Evolutionary conservation across 306 rosid species (phyloP).

Genomic region (Prinsepia uniflora): DNA sequence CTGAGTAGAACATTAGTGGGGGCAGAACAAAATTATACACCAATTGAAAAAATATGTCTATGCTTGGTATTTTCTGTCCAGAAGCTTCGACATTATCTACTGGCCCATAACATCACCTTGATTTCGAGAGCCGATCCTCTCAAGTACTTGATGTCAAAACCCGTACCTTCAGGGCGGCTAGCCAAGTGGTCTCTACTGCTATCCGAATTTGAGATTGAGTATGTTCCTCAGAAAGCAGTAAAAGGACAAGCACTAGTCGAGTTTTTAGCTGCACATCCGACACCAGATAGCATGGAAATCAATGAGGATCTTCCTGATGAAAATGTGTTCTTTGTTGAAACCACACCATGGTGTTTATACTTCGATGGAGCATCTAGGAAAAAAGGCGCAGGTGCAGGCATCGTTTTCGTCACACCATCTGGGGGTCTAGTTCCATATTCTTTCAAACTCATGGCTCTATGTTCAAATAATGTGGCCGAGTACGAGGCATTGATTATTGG

Average conservation of each 20-base stretch:
- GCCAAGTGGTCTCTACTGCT: not conserved
- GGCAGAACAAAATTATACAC: not conserved
- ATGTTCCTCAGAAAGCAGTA: not conserved
- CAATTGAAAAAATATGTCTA: not conserved
- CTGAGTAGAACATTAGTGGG: not conserved
- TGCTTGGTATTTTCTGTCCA: not conserved
- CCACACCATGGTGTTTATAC: not conserved
- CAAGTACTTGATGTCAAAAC: not conserved
- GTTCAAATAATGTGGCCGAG: not conserved
- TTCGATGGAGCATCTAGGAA: not conserved
- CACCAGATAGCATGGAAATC: not conserved
- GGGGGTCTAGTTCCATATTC: not conserved
- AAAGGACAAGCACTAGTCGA: not conserved
- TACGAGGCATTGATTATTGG: not conserved
- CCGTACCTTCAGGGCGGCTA: not conserved
- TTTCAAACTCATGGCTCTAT: not conserved
- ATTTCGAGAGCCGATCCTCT: not conserved
- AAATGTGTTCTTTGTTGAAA: not conserved
- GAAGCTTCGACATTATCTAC: not conserved
- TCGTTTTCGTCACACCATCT: not conserved
- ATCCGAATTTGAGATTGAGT: not conserved
- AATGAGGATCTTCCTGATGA: not conserved
- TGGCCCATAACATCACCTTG: not conserved
- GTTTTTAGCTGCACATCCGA: not conserved
- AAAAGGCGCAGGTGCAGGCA: too few species aligned